Evolutionary conservation across 768 basidiomycete genomes (phyloP).

Genomic region (Gyrodon lividus): DNA sequence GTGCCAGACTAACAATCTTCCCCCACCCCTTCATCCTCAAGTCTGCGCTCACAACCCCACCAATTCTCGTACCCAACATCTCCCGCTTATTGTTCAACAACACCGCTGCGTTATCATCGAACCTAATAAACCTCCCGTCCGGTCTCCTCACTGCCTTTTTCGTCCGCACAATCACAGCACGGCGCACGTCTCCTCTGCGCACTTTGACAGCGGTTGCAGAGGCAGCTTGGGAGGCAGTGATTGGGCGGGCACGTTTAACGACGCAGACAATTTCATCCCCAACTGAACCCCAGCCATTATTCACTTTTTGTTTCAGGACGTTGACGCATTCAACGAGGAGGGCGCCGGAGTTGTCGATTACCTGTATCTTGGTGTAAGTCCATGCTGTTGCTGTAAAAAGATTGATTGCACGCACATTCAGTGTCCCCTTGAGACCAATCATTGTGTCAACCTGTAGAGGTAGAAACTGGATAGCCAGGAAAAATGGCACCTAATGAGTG

Average conservation of each 20-base stretch:
- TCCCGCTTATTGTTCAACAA: constrained; percentile 93
- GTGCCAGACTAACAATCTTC: constrained; percentile 89
- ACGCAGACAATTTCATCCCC: constrained; percentile 97
- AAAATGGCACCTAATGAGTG: constrained; percentile 13
- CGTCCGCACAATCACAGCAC: constrained; percentile 95
- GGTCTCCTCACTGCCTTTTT: constrained; percentile 80
- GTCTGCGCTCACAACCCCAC: constrained; percentile 90
- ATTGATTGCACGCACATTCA: constrained; percentile 59
- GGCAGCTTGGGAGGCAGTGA: constrained; percentile 62
- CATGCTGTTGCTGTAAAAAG: not conserved
- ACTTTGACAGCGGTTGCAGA: constrained; percentile 86
- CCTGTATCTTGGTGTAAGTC: constrained; percentile 40
- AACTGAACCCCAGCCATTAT: constrained; percentile 89
- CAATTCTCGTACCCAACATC: constrained; percentile 93
- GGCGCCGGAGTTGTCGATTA: constrained; percentile 97
- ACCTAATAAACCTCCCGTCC: constrained; percentile 84
- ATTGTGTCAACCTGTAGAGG: too few relatives aligned
- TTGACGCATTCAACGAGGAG: constrained; percentile 95
- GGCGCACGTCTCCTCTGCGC: constrained; percentile 88
- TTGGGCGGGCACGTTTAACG: constrained; percentile 85
- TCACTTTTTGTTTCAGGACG: constrained; percentile 93
- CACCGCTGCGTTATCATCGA: constrained; percentile 97
- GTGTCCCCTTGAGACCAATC: constrained; percentile 93
- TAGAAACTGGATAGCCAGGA: not conserved
- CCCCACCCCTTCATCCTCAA: constrained; percentile 91